Evolutionary conservation across 176 grass and related monocot genomes (phyloP).

Genomic region (Tuctoria greenei): DNA sequence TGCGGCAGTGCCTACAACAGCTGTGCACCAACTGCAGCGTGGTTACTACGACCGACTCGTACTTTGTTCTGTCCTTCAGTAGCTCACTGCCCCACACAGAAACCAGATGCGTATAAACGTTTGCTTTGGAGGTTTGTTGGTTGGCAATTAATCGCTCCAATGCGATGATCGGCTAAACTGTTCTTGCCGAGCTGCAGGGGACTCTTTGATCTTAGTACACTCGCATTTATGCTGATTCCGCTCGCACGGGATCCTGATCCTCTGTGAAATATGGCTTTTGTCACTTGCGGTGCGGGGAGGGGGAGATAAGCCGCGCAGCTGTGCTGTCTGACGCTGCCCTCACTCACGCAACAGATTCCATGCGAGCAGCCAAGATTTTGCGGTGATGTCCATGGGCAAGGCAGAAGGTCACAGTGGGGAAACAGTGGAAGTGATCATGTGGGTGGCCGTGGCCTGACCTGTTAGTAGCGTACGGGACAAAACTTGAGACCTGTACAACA

Average conservation of each 20-base stretch:
- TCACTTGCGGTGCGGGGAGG: background rate
- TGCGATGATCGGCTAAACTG: background rate
- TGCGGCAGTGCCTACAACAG: conserved; percentile 12
- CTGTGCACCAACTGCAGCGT: background rate
- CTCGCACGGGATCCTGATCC: no score
- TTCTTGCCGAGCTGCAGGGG: background rate
- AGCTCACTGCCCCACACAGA: background rate
- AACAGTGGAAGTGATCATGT: conserved; percentile 38
- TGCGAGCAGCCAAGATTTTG: conserved; percentile 10
- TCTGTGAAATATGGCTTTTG: background rate
- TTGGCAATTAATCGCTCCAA: conserved; percentile 1
- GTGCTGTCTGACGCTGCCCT: background rate
- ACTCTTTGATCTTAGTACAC: background rate
- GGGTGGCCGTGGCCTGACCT: conserved; percentile 8
- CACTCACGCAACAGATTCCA: background rate
- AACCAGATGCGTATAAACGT: background rate
- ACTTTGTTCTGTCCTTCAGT: conserved; percentile 9
- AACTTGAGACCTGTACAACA: background rate
- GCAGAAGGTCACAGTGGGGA: background rate
- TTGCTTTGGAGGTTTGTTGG: background rate
- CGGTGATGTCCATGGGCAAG: conserved; percentile 4
- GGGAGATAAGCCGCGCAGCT: background rate
- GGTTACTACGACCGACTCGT: conserved; percentile 25
- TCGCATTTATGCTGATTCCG: conserved; percentile 17
- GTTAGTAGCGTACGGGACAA: conserved; percentile 11